Evolutionary conservation across 257 asterid species (phyloP), one percentile per base, ranked within the genome.

Genomic region (Craterostigma plantagineum): DNA sequence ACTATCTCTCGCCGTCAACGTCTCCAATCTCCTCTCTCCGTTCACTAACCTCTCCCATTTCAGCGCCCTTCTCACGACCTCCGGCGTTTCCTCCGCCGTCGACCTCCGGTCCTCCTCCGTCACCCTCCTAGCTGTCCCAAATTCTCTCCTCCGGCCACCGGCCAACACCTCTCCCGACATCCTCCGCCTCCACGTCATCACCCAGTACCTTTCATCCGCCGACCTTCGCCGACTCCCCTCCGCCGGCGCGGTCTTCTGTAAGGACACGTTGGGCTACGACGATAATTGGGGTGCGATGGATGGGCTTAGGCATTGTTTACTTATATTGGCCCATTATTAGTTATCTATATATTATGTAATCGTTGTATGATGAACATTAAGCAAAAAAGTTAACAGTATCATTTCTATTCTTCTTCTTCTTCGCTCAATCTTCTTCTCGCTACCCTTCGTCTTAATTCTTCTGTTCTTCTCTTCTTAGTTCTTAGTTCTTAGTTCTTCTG

Each of bases 121-220:
- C 50, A 76, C 93, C 11, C 56, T 83, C 56, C 81, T 83, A 42
- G 68, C 56, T 51, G 87, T 79, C 33, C 86, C 95, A 58, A 79
- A 83, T 34, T 15, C 71, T 64, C 61, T 37, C 48, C 64, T 76
- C 59, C 78, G 57, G 49, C 51, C 50, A 40, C 47, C 75, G 7
- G 42, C 79, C 56, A 34, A 81, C 54, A 12, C 68, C 61, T 63
- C 73, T 56, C 58, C 74, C 51, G 94, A 81, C 42, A 63, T 75
- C 57, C 76, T 86, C 69, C 91, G 96, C 54, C 73, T 67, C 78
- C 91, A 86, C 42, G 64, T 86, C 58, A 78, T 86, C 38, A 79
- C 78, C 46, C 71, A 86, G 53, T 81, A 72, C 58, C 56, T 85
- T 18, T 66, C 94, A 37, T 43, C 48, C 46, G 35, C 79, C 34